Base-by-base conservation (phyloP, 441 rosid genomes). In the Pelargonium cotyledonis region DNA sequence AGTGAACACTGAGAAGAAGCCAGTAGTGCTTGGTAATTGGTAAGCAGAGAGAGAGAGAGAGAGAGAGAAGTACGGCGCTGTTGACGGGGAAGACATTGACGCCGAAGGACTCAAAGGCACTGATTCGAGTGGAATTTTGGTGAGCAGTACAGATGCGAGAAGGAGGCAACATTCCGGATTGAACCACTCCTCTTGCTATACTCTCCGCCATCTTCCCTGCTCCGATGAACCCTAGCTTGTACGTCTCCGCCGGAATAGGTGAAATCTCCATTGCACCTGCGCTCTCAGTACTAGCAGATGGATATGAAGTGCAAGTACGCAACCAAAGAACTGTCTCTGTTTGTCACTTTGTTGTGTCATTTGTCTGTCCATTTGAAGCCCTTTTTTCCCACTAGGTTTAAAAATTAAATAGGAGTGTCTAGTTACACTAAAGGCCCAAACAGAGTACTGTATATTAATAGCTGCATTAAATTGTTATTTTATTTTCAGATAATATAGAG, bases 151-250 rank as follows among this genome's bases (percentile, higher is more conserved):
- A 77, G 68, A 94, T 88, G 69, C 90, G 88, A 57, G 88, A 68
- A 15, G 93, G 81, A 18, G 93, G 97, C 68, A 91, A 73, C 65
- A 86, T 60, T 66, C 95, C 96, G 4, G 96, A 86, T 68, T 80
- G 81, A 35, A 83, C 91, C 49, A 89, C 88, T 35, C 98, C 98
- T 78, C 82, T 82, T 8, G 91, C 97, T 16, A 93, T 93, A 81
- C 91, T 84, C 88, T 93, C 95, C 0, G 98, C 98, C 93, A 93
- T 84, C 75, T 91, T 94, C 15, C 97, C 98, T 0, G 98, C 96
- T 73, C 98, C 98, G 9, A 93, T 75, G 77, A 93, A 86, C 15
- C 98, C 98, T 2, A 93, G 58, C 76, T 78, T 89, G 80, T 77
- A 91, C 51, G 83, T 82, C 26, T 89, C 95, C 55, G 66, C 26